Conservation (phyloP, 2,329 filamentous ascomycete species). For the Ploettnerulaceae sp. region DNA sequence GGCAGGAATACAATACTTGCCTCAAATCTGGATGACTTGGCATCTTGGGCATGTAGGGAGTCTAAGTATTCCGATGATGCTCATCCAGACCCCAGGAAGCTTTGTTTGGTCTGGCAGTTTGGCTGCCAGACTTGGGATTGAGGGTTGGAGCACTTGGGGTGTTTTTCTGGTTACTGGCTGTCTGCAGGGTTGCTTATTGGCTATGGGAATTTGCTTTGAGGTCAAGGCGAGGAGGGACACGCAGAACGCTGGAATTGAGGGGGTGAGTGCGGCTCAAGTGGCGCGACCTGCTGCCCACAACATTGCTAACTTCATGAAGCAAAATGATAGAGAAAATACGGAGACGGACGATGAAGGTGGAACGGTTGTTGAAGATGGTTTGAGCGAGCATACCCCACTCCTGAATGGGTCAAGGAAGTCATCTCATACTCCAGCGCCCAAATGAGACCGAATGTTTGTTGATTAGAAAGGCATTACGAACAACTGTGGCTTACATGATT, state of each 20-base stretch:
- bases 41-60: constrained; percentile 80
- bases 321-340: constrained; percentile 5
- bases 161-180: constrained; percentile 82
- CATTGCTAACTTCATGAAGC: constrained; percentile 5
- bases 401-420: constrained; percentile 19
- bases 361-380: constrained; percentile 22
- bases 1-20: constrained; percentile 85
- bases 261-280: constrained; percentile 8
- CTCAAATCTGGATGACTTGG: constrained; percentile 92
- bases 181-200: constrained; percentile 76
- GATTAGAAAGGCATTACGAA: too few relatives aligned
- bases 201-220: constrained; percentile 77
- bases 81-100: constrained; percentile 91
- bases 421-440: constrained; percentile 10
- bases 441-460: neutral
- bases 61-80: constrained; percentile 95
- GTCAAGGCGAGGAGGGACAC: constrained; percentile 33
- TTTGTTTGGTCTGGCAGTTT: constrained; percentile 85
- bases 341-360: constrained; percentile 29
- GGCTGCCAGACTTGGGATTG: constrained; percentile 69
- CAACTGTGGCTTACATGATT: too few relatives aligned
- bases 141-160: constrained; percentile 94
- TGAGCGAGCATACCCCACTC: constrained; percentile 25
- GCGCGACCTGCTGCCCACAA: too few relatives aligned
- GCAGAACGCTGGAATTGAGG: constrained; percentile 10